Base-by-base conservation (phyloP, 1,139 yeast genomes). In the Kodamaea fungicola region DNA sequence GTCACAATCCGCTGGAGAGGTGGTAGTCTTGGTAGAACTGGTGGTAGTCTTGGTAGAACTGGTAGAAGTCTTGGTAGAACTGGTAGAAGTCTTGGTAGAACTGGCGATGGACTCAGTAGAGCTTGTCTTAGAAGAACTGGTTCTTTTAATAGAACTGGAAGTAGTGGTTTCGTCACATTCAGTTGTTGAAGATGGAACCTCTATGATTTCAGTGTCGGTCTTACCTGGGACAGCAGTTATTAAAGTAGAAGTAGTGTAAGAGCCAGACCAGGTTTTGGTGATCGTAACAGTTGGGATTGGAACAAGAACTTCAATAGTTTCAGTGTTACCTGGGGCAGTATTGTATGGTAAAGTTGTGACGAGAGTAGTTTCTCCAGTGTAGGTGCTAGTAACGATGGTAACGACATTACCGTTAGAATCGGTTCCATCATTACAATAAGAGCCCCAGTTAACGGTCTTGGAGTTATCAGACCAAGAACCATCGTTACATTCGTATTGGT, bases 261-360 rank as follows among this genome's bases (percentile, higher is more conserved):
- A 9, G 22, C 42, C 40, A 10, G 43, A 37, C 43, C 42, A 42
- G 7, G 42, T 34, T 2, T 28, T 12, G 8, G 46, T 40, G 7
- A 33, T 13, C 2, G 50, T 47, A n/a, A 22, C 28, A 2, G 49
- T 42, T 3, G 52, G 49, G 13, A 25, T 12, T 26, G 43, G 43
- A 6, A 33, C 32, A n/a, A 30, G 33, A 9, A 39, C 39, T 9
- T 36, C 32, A n/a, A 45, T 33, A 9, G 49, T 41, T 3, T 31
- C 36, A 4, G 48, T 44, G 10, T 34, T 44, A 21, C 41, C 47
- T 24, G 42, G 36, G 9, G 37, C 22, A 9, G 36, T 7, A 10
- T 33, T 33, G 40, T 35, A 43, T 7, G 52, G 52, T 32, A 46
- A 41, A 2, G 52, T 47, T 4, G 52, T 45, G 16, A 46, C 28